A percentile compares a stretch with the other conserved stretches of the same genome.
Evolutionary conservation across 1,284 basidiomycete genomes (phyloP).

Genomic region (Cryptococcus hybrid): DNA sequence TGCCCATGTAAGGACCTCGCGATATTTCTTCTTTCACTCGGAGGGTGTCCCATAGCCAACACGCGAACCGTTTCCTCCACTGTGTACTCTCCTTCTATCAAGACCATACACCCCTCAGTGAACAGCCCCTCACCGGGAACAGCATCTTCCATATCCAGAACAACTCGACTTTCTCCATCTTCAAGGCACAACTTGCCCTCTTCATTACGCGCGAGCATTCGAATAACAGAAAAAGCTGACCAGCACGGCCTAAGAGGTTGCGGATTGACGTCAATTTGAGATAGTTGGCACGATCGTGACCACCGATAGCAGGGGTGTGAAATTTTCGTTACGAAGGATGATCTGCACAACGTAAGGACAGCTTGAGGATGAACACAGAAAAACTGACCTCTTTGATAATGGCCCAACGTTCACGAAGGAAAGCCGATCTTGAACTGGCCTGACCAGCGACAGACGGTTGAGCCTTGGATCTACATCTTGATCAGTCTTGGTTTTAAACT

Average conservation of each 20-base stretch:
- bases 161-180: conserved; percentile 88
- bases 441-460: conserved; percentile 70
- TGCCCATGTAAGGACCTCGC: conserved; percentile 88
- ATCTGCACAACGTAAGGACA: conserved; percentile 32
- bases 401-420: conserved; percentile 76
- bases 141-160: conserved; percentile 82
- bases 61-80: conserved; percentile 85
- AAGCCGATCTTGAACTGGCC: conserved; percentile 70
- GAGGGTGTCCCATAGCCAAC: conserved; percentile 94
- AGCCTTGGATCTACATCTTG: conserved; percentile 46
- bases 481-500: background rate
- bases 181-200: conserved; percentile 81
- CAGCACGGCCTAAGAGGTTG: conserved; percentile 87
- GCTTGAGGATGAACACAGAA: no score
- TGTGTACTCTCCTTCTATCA: conserved; percentile 96
- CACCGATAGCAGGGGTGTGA: conserved; percentile 91
- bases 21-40: conserved; percentile 80
- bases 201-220: conserved; percentile 69
- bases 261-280: conserved; percentile 94
- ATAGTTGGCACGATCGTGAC: conserved; percentile 75
- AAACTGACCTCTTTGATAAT: conserved; percentile 67
- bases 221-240: conserved; percentile 85
- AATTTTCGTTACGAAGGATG: conserved; percentile 89
- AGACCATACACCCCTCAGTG: conserved; percentile 94
- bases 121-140: conserved; percentile 96